Evolutionary conservation across 805 yeast species (phyloP).

Genomic region (Wickerhamiella sergipiensis): DNA sequence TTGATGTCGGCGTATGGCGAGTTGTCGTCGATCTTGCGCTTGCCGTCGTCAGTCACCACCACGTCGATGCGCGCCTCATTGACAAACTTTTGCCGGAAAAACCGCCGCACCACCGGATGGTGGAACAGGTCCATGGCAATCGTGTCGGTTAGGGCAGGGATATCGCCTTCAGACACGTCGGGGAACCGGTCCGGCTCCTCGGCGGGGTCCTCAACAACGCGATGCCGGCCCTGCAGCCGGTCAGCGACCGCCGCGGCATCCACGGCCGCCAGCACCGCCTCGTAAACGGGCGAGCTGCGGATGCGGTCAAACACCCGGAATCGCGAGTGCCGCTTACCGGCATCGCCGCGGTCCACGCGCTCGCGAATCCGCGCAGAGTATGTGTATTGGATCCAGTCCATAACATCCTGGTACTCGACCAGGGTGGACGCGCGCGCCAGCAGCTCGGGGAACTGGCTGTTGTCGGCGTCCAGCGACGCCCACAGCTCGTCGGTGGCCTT

Average conservation of each 20-base stretch:
- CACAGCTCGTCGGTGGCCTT: conserved; percentile 44
- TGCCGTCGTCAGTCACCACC: conserved; percentile 71
- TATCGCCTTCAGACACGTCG: conserved; percentile 34
- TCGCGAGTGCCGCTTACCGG: conserved; percentile 28
- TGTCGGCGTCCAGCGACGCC: conserved; percentile 30
- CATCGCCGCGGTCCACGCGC: conserved; percentile 21
- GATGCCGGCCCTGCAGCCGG: conserved; percentile 54
- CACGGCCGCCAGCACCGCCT: conserved; percentile 33
- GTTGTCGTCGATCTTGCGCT: conserved; percentile 58
- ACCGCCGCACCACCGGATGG: conserved; percentile 66
- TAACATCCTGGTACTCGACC: conserved; percentile 75
- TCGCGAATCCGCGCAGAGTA: conserved; percentile 44
- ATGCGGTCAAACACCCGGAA: conserved; percentile 32
- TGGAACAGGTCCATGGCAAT: conserved; percentile 69
- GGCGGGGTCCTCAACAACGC: conserved; percentile 55
- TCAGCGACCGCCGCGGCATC: conserved; percentile 56
- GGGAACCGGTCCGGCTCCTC: conserved; percentile 51
- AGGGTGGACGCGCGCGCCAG: conserved; percentile 45
- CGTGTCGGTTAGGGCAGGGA: conserved; percentile 59
- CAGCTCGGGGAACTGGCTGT: conserved; percentile 35
- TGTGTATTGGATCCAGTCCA: conserved; percentile 66
- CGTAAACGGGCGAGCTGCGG: conserved; percentile 45
- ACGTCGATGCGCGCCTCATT: conserved; percentile 54
- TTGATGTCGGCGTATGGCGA: conserved; percentile 82
- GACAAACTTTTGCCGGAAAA: conserved; percentile 45